A percentile compares a stretch with the other conserved stretches of the same genome.
Conservation (phyloP, 371 early-diverging fungal genomes). For the Mortierella polycephala region DNA sequence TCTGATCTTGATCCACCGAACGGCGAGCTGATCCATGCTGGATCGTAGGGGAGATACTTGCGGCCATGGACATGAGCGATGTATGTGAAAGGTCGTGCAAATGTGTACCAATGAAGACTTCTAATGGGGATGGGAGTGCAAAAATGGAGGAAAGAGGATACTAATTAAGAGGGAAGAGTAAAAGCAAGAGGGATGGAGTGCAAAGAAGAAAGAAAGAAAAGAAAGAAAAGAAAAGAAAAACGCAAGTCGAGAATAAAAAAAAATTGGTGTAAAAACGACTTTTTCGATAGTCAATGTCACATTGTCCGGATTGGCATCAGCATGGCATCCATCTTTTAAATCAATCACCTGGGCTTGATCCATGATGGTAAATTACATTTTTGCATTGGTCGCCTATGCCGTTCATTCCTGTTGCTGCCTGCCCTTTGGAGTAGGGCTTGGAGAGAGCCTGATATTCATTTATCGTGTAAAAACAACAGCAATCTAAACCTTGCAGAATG, state of each 20-base stretch:
- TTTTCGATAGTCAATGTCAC: background rate
- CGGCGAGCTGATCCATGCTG: conserved; percentile 12
- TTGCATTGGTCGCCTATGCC: too few species aligned
- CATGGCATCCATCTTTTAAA: too few species aligned
- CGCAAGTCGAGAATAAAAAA: background rate
- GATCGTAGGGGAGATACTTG: conserved; percentile 27
- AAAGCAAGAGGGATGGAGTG: background rate
- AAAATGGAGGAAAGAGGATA: background rate
- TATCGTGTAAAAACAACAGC: too few species aligned
- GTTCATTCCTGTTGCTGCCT: too few species aligned
- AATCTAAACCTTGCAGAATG: too few species aligned
- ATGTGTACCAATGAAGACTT: background rate
- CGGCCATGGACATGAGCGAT: conserved; percentile 16
- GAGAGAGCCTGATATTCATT: too few species aligned
- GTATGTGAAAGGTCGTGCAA: background rate
- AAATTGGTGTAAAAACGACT: background rate
- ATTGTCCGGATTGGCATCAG: background rate
- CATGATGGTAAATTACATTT: too few species aligned
- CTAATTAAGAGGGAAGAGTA: background rate
- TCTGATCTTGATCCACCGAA: background rate
- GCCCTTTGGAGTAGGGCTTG: too few species aligned
- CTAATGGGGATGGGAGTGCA: background rate
- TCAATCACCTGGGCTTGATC: too few species aligned
- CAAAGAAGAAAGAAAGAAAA: conserved; percentile 1
- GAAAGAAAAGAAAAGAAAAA: conserved; percentile 6